phyloP scores from a whole-genome alignment of 2,329 filamentous ascomycete genomes.

The Bisporella sp. region DNA sequence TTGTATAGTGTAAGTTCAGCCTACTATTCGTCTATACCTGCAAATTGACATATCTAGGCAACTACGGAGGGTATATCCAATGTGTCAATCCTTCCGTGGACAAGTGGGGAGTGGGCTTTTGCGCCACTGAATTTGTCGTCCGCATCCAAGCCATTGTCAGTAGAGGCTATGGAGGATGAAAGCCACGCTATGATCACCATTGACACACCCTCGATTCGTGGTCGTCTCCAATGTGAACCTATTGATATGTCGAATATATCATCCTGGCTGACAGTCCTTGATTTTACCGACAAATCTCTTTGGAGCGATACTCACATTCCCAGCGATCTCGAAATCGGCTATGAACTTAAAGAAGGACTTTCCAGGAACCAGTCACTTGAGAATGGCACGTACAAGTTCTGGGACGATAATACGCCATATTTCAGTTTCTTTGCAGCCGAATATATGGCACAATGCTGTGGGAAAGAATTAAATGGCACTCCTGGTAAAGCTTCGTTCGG shows the following conservation, averaged over 20 bases:
- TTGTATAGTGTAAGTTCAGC: conserved; percentile 2
- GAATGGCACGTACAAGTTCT: conserved; percentile 1
- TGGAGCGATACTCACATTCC: conserved; percentile 9
- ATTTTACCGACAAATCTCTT: conserved; percentile 8
- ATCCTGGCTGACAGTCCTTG: conserved; percentile 8
- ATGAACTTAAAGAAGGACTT: conserved; percentile 9
- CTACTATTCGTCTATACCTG: not conserved
- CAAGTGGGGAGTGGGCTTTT: conserved; percentile 10
- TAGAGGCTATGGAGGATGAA: not conserved
- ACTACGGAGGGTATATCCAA: conserved; percentile 4
- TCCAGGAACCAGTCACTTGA: conserved; percentile 1
- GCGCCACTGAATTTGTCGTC: conserved; percentile 4
- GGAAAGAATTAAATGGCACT: conserved; percentile 4
- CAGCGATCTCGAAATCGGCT: conserved; percentile 6
- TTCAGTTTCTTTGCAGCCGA: conserved; percentile 6
- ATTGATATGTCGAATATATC: conserved; percentile 12
- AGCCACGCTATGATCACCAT: conserved; percentile 5
- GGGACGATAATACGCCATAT: conserved; percentile 2
- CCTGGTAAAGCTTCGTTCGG: conserved; percentile 6
- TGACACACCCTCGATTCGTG: conserved; percentile 6
- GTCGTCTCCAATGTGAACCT: conserved; percentile 9
- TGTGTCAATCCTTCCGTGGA: conserved; percentile 7
- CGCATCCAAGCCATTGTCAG: not conserved
- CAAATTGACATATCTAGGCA: not conserved
- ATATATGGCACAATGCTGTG: conserved; percentile 8